Percentiles rank a stretch among this genome's conserved stretches.
These are phyloP conservation scores for Fraxinus greggii DNA, from an alignment of 305 asterid species.

Conservation along the genomic window DNA sequence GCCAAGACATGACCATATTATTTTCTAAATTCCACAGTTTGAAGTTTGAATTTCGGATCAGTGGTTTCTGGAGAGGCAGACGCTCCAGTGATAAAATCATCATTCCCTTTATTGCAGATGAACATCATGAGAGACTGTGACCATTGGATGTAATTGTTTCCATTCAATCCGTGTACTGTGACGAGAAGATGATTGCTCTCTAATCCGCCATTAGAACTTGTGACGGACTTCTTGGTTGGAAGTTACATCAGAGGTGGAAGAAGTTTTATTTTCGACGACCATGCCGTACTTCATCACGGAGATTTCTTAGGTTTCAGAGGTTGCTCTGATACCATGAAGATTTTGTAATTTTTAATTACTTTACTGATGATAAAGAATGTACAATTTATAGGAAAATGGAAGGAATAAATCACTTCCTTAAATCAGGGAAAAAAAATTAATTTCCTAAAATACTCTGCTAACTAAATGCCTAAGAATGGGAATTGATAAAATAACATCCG, in stretches of 20 bases:
- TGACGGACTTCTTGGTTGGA: neutral
- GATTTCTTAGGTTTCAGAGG: neutral
- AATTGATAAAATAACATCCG: neutral
- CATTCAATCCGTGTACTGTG: neutral
- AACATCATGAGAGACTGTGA: neutral
- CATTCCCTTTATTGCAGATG: neutral
- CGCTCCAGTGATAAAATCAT: neutral
- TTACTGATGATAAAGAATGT: neutral
- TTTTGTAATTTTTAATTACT: neutral
- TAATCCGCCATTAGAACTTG: neutral
- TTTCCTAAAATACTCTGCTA: neutral
- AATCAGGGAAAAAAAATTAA: neutral
- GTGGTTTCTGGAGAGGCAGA: neutral
- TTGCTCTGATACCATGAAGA: neutral
- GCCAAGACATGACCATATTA: constrained; percentile 1
- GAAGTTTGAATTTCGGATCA: neutral
- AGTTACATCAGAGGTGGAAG: neutral
- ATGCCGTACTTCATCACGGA: neutral
- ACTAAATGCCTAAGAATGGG: neutral
- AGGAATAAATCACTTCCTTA: neutral
- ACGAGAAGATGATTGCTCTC: neutral
- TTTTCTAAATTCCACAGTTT: neutral
- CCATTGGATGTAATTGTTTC: neutral
- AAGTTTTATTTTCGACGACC: neutral
- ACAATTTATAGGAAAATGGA: neutral